phyloP scores from a whole-genome alignment of 2,329 filamentous ascomycete genomes.

The Colletotrichum incanum region DNA sequence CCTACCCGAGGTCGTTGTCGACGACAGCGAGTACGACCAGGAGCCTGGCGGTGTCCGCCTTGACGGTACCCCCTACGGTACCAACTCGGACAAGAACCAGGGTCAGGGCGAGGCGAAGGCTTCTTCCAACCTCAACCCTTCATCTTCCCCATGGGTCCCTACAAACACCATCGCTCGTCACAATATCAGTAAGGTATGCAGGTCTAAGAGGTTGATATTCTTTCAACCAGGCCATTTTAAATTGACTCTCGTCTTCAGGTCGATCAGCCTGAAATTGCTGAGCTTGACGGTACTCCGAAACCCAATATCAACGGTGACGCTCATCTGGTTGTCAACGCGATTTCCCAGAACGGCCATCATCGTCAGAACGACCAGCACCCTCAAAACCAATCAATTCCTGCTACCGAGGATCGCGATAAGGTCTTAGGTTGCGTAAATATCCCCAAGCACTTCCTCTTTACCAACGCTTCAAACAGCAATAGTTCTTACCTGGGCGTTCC shows the following conservation, averaged over 20 bases:
- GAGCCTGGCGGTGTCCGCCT: constrained; percentile 39
- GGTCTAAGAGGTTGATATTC: not conserved
- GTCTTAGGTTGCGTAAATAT: not conserved
- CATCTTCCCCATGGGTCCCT: constrained; percentile 39
- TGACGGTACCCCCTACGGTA: not conserved
- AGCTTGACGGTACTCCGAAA: constrained; percentile 13
- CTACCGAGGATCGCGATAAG: too few species aligned
- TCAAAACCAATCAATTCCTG: not conserved
- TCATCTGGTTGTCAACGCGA: not conserved
- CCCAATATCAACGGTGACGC: not conserved
- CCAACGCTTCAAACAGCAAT: not conserved
- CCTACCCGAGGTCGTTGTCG: constrained; percentile 18
- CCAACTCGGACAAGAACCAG: constrained; percentile 3
- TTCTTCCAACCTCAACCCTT: constrained; percentile 36
- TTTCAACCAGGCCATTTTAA: not conserved
- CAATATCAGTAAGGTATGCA: constrained; percentile 10
- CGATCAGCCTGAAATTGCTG: constrained; percentile 11
- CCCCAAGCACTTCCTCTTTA: not conserved
- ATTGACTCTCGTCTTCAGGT: constrained; percentile 1
- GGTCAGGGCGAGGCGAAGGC: not conserved
- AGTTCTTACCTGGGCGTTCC: not conserved
- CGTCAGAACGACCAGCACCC: not conserved
- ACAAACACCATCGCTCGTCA: not conserved
- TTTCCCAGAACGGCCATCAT: not conserved
- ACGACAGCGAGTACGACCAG: constrained; percentile 26